phyloP scores from a whole-genome alignment of 2,329 filamentous ascomycete species.

The Trichoderma semiorbis region DNA sequence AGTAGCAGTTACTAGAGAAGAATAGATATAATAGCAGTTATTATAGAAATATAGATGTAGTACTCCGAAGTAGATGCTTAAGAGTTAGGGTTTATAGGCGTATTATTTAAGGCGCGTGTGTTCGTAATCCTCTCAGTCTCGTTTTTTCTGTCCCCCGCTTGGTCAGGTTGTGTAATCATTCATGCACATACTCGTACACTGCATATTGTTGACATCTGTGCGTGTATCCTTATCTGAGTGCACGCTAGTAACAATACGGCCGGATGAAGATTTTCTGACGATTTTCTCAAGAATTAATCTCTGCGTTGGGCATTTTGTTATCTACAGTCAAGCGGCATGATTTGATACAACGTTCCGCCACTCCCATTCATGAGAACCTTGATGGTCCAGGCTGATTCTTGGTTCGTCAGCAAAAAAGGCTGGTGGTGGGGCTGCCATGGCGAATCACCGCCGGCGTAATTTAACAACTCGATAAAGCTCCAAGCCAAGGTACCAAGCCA shows the following conservation, averaged over 20 bases:
- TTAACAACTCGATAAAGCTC: background rate
- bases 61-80: too few species aligned
- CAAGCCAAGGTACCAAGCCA: background rate
- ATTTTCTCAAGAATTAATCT: background rate
- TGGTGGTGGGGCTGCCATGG: background rate
- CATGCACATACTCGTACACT: background rate
- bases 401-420: background rate
- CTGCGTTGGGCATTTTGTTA: background rate
- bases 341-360: background rate
- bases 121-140: too few species aligned
- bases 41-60: too few species aligned
- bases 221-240: background rate
- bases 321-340: background rate
- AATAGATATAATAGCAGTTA: too few species aligned
- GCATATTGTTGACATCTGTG: background rate
- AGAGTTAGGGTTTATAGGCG: too few species aligned
- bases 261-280: background rate
- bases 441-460: constrained; percentile 5
- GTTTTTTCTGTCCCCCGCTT: too few species aligned
- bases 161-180: background rate
- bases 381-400: background rate
- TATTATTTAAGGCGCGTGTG: too few species aligned
- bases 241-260: background rate
- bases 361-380: background rate
- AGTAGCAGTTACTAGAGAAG: too few species aligned